These are phyloP conservation scores for Wickerhamiella domercqiae DNA, from an alignment of 805 yeast genomes.

Conservation along the genomic window DNA sequence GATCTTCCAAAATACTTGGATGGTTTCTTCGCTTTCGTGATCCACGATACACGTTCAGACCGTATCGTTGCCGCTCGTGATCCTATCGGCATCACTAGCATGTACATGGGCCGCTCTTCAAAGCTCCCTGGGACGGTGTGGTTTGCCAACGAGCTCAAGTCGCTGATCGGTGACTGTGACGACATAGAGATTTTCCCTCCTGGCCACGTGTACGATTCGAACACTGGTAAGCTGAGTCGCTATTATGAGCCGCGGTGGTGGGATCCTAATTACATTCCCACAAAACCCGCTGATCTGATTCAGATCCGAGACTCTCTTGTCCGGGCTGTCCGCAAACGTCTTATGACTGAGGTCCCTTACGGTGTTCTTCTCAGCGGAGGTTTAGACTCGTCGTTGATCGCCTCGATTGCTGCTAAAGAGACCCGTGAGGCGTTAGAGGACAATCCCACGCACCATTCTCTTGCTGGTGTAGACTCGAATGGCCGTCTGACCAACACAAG, in stretches of 20 bases:
- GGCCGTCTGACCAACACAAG: slow-evolving; percentile 60
- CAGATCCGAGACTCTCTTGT: slow-evolving; percentile 69
- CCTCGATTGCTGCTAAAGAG: slow-evolving; percentile 94
- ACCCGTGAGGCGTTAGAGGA: slow-evolving; percentile 64
- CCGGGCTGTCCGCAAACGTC: slow-evolving; percentile 92
- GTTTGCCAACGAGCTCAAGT: slow-evolving; percentile 91
- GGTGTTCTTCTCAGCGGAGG: slow-evolving; percentile 98
- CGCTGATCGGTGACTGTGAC: slow-evolving; percentile 90
- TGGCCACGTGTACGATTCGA: slow-evolving; percentile 91
- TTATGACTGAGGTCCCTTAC: slow-evolving; percentile 98
- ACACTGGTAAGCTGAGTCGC: slow-evolving; percentile 69
- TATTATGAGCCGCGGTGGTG: slow-evolving; percentile 93
- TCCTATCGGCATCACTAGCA: slow-evolving; percentile 92
- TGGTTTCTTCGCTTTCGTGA: slow-evolving; percentile 95
- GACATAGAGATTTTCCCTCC: slow-evolving; percentile 91
- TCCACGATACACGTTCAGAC: slow-evolving; percentile 72
- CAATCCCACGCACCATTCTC: slow-evolving; percentile 44
- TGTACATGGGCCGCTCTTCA: slow-evolving; percentile 81
- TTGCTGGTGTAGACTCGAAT: slow-evolving; percentile 82
- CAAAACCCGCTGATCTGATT: slow-evolving; percentile 57
- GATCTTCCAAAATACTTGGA: slow-evolving; percentile 89
- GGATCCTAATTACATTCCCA: slow-evolving; percentile 65
- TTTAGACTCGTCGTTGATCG: slow-evolving; percentile 89
- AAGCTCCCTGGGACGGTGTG: slow-evolving; percentile 57
- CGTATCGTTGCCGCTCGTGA: slow-evolving; percentile 94